These are phyloP conservation scores for Ceratorhiza oryzae-sativae DNA, from an alignment of 1,284 basidiomycete species.

Conservation along the genomic window DNA sequence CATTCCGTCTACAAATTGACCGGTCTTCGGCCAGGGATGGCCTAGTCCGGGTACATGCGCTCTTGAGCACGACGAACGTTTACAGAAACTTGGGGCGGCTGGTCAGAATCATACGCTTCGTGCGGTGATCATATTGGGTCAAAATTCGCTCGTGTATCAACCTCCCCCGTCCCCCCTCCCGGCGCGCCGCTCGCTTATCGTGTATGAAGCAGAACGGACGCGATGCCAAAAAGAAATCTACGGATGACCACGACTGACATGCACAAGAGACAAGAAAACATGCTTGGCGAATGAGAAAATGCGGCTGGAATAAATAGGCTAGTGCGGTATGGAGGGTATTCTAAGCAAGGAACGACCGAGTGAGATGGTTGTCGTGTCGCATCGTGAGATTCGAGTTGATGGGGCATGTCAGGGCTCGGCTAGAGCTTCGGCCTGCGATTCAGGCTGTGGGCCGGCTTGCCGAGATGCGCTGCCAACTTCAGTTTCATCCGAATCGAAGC, in stretches of 20 bases:
- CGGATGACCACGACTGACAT: slow-evolving; percentile 1
- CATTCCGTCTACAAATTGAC: too few relatives aligned
- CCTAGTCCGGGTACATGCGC: too few relatives aligned
- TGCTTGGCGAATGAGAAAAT: background rate
- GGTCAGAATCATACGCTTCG: background rate
- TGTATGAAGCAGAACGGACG: background rate
- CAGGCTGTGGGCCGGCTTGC: too few relatives aligned
- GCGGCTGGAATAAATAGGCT: background rate
- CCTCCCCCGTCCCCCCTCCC: background rate
- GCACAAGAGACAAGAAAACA: background rate
- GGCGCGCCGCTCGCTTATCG: background rate
- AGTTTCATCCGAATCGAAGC: slow-evolving; percentile 28
- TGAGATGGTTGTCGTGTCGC: background rate
- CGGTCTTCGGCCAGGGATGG: too few relatives aligned
- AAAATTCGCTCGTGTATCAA: background rate
- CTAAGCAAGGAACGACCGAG: background rate
- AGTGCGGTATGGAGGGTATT: background rate
- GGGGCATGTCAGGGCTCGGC: too few relatives aligned
- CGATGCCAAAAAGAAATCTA: background rate
- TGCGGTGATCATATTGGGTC: background rate
- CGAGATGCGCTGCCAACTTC: slow-evolving; percentile 5
- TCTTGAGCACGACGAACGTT: too few relatives aligned
- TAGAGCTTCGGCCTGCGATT: background rate
- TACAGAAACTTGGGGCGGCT: too few relatives aligned
- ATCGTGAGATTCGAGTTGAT: background rate